Base-by-base conservation (phyloP, 441 rosid species). In the Viola pubescens region DNA sequence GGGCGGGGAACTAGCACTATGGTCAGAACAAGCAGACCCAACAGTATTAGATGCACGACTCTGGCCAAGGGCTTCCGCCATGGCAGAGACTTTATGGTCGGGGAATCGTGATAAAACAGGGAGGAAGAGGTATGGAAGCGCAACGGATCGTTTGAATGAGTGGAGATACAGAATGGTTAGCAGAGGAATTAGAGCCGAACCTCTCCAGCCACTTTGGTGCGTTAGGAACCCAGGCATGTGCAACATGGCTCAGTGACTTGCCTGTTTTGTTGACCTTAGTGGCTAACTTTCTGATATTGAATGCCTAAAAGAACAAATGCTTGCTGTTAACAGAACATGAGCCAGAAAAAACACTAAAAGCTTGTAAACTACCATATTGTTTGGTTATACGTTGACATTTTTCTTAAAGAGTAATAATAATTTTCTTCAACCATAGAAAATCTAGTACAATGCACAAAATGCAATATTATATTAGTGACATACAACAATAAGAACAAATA, bases 1-100 rank as follows among this genome's bases (percentile, higher is more conserved):
- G 2, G 95, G 97, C 37, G 97, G 94, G 38, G 97, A 90, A 61
- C 91, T 90, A 45, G 92, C 89, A 37, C 70, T 87, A 46, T 90
- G 94, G 97, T 90, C 97, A 37, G 97, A 87, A 70, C 97, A 87
- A 74, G 86, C 91, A 16, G 91, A 90, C 39, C 74, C 89, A 0
- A 70, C 76, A 0, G 94, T 85, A 55, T 46, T 90, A 59, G 97
- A 90, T 54, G 41, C 73, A 19, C 62, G 82, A 67, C 46, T 87
- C 51, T 90, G 97, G 95, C 97, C 97, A 0, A 80, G 95, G 61
- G 60, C 89, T 14, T 79, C 91, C 5, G 97, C 94, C 1, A 73
- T 90, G 71, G 95, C 94, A 0, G 97, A 90, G 81, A 65, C 87
- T 3, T 52, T 90, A 60, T 87, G 94, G 95, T 87, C 95, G 0